These are phyloP conservation scores for Salvia miltiorrhiza DNA, from an alignment of 257 asterid genomes.

Conservation along the genomic window DNA sequence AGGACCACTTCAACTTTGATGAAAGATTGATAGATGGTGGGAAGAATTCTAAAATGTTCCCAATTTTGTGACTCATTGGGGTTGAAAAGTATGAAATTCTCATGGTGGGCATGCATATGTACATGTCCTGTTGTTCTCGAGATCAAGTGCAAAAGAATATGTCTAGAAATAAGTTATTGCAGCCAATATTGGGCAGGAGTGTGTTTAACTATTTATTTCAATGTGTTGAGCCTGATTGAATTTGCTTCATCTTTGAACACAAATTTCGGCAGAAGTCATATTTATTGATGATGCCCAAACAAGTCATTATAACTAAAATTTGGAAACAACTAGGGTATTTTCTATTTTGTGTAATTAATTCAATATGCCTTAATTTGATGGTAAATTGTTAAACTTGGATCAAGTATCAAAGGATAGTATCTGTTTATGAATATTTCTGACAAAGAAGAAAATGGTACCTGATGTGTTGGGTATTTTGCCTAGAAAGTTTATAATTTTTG, in stretches of 20 bases:
- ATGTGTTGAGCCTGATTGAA: neutral
- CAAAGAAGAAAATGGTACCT: neutral
- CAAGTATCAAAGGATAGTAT: neutral
- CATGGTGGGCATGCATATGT: neutral
- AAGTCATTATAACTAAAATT: neutral
- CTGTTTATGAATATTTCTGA: neutral
- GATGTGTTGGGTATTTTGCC: neutral
- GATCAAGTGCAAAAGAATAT: constrained; percentile 2
- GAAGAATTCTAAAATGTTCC: neutral
- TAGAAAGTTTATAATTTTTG: neutral
- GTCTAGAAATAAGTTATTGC: neutral
- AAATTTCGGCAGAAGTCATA: neutral
- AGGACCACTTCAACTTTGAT: constrained; percentile 4
- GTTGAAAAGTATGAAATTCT: neutral
- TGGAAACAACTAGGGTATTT: neutral
- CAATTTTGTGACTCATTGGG: neutral
- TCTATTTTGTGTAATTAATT: neutral
- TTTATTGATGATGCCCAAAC: neutral
- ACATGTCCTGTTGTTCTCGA: neutral
- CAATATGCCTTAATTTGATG: neutral
- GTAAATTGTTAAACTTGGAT: neutral
- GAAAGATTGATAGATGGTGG: neutral
- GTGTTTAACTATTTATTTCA: neutral
- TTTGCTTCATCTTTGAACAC: neutral
- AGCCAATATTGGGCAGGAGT: neutral